Base-by-base conservation (phyloP, 1,139 yeast species). In the Debaryomyces psychrophilus region DNA sequence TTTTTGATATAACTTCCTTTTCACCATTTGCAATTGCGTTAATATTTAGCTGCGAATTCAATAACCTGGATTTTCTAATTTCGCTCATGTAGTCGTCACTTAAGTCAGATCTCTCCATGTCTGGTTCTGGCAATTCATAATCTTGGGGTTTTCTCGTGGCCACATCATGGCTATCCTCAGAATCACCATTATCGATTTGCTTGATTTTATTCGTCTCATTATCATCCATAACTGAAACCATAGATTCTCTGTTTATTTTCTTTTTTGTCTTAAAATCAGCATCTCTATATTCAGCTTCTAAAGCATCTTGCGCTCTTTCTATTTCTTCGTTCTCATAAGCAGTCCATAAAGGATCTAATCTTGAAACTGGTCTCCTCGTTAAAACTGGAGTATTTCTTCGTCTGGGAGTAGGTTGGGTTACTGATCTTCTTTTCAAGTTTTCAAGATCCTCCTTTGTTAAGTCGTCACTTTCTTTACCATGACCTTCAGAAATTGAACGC, bases 281-380 rank as follows among this genome's bases (percentile, higher is more conserved):
- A 54, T 47, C 37, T 28, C 45, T 44, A 36, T 44, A 65, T 56
- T 70, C 77, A 23, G 69, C 69, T 44, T 72, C 74, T 50, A 73
- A 64, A 3, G 76, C 76, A 45, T 68, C 76, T 52, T 75, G 68
- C 11, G 80, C 80, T 34, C 72, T 64, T 38, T 71, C 69, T 44
- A 78, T 58, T 54, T 80, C 81, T 51, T 74, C 75, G 52, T 75
- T 77, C 50, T 75, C 79, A 56, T 69, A 69, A 11, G 76, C 77
- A 37, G 67, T 67, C 79, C 78, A 75, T 56, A 68, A 69, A 34
- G 93, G 93, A 67, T 86, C 93, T 47, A 86, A 69, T 57, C 82
- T 77, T 1, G 92, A 85, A 27, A 83, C 82, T 7, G 93, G 93
- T 58, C 90, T 77, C 54, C 81, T 65, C 2, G 76, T 68, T 46